phyloP scores from a whole-genome alignment of 2,329 filamentous ascomycete genomes.

The Colletotrichum gigasporum region DNA sequence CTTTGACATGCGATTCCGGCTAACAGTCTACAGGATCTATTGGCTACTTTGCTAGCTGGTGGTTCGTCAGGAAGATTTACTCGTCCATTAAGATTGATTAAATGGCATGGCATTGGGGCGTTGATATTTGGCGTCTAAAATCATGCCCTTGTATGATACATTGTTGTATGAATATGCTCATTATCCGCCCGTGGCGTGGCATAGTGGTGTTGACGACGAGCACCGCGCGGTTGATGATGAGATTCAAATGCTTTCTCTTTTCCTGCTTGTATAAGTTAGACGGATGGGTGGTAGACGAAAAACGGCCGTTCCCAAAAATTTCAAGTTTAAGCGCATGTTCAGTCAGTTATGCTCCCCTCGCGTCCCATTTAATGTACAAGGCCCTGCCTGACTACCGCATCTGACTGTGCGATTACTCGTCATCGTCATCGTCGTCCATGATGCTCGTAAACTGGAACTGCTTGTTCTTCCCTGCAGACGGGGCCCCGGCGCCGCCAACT shows the following conservation, averaged over 20 bases:
- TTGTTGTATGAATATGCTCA: constrained; percentile 14
- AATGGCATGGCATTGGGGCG: constrained; percentile 24
- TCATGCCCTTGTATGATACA: constrained; percentile 21
- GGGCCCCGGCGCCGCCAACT: constrained; percentile 31
- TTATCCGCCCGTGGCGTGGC: not conserved
- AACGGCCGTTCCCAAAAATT: not conserved
- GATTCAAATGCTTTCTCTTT: not conserved
- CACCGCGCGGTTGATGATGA: not conserved
- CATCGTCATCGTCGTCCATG: constrained; percentile 62
- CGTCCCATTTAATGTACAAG: not conserved
- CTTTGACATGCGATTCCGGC: not conserved
- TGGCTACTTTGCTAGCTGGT: constrained; percentile 94
- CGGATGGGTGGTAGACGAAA: constrained; percentile 10
- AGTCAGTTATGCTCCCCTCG: too few relatives aligned
- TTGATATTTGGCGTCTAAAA: not conserved
- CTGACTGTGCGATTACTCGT: constrained; percentile 36
- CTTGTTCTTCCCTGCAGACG: constrained; percentile 51
- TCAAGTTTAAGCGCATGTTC: not conserved
- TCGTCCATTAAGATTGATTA: constrained; percentile 98
- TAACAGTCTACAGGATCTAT: constrained; percentile 75
- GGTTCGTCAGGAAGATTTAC: constrained; percentile 94
- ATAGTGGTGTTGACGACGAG: not conserved
- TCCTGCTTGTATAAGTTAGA: constrained; percentile 25
- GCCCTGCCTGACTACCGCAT: not conserved
- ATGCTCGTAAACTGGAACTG: constrained; percentile 66